Percentiles rank a stretch among this genome's conserved stretches.
Conservation (phyloP, 371 early-diverging fungal genomes). For the Lichtheimia hyalospora region DNA sequence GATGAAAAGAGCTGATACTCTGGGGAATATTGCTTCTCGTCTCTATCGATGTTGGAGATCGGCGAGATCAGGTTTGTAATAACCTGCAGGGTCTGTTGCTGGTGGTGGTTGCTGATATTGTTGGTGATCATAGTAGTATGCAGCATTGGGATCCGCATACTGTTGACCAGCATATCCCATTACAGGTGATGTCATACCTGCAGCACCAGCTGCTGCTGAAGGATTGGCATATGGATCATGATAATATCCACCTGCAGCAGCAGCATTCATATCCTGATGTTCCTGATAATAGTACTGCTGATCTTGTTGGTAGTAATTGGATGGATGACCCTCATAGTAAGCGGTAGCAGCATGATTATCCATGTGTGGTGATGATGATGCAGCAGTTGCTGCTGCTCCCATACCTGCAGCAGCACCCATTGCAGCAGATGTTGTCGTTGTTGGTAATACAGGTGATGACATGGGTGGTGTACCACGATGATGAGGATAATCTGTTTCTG, state of each 20-base stretch:
- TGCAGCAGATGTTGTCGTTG: constrained; percentile 4
- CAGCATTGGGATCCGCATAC: constrained; percentile 6
- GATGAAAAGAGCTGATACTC: not conserved
- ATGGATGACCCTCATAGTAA: constrained; percentile 17
- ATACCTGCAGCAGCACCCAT: constrained; percentile 9
- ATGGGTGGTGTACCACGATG: constrained; percentile 20
- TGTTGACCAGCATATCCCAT: not conserved
- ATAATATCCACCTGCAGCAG: constrained; percentile 12
- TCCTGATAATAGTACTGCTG: constrained; percentile 16
- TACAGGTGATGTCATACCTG: not conserved
- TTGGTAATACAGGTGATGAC: constrained; percentile 16
- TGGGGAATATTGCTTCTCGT: too few relatives aligned
- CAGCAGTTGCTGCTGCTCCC: constrained; percentile 7
- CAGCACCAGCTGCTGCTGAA: not conserved
- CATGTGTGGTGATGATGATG: constrained; percentile 15
- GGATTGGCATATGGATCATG: not conserved
- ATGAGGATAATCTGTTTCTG: constrained; percentile 39
- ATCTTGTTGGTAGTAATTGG: constrained; percentile 12
- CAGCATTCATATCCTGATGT: constrained; percentile 12
- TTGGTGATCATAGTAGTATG: constrained; percentile 4
- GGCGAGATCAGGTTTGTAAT: constrained; percentile 21
- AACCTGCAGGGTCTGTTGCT: constrained; percentile 6
- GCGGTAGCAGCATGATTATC: constrained; percentile 8
- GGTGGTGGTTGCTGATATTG: not conserved
- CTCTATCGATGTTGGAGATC: constrained; percentile 7